These are phyloP conservation scores for Rhinocladiella similis DNA, from an alignment of 2,329 filamentous ascomycete genomes.

Conservation along the genomic window DNA sequence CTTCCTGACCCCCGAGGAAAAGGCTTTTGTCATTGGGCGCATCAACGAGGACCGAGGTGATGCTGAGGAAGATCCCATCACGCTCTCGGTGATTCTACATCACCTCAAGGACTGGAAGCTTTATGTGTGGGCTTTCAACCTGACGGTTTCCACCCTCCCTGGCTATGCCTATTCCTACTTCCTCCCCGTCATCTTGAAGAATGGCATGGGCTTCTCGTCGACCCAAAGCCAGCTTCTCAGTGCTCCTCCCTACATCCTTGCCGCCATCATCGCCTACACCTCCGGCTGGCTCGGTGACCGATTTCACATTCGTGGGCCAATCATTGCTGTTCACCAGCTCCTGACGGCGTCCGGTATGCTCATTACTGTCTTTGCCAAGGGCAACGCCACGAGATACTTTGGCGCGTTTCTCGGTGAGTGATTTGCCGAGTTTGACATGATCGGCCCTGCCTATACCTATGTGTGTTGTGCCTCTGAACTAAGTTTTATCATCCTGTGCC, in stretches of 20 bases:
- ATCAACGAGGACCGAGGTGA: slow-evolving; percentile 41
- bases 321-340: too few relatives aligned
- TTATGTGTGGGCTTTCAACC: too few relatives aligned
- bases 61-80: slow-evolving; percentile 32
- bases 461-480: too few relatives aligned
- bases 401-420: too few relatives aligned
- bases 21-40: slow-evolving; percentile 35
- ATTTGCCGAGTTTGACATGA: too few relatives aligned
- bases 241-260: slow-evolving; percentile 35
- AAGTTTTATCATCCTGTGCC: background rate
- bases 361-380: too few relatives aligned
- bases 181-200: slow-evolving; percentile 38
- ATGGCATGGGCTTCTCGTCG: slow-evolving; percentile 39
- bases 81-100: slow-evolving; percentile 27
- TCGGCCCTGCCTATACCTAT: too few relatives aligned
- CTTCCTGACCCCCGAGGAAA: slow-evolving; percentile 31
- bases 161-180: slow-evolving; percentile 39
- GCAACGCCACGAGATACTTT: too few relatives aligned
- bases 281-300: too few relatives aligned
- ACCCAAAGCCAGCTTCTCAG: slow-evolving; percentile 35
- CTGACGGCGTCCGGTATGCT: too few relatives aligned
- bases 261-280: background rate
- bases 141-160: slow-evolving; percentile 22
- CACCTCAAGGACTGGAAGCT: slow-evolving; percentile 39
- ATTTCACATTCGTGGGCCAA: too few relatives aligned